Evolutionary conservation across 2,329 filamentous ascomycete species (phyloP).

Genomic region (Lecanicillium sp.): DNA sequence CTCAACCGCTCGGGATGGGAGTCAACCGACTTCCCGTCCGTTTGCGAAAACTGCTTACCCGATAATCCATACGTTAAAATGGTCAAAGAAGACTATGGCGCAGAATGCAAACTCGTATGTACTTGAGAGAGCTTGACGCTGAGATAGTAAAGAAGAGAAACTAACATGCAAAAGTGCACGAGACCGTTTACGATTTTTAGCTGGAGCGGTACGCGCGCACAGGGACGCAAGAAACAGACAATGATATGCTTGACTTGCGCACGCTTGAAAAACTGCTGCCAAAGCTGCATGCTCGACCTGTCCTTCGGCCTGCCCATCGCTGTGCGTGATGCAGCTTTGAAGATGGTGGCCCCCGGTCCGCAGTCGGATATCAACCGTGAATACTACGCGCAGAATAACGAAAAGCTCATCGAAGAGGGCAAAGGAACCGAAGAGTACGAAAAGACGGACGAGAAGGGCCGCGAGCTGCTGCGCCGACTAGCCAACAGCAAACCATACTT

Average conservation of each 20-base stretch:
- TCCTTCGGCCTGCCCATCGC: conserved; percentile 93
- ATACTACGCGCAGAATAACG: conserved; percentile 96
- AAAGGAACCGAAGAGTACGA: conserved; percentile 83
- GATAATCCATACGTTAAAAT: conserved; percentile 98
- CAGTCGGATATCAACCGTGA: conserved; percentile 90
- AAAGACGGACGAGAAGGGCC: conserved; percentile 93
- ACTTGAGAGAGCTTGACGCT: background rate
- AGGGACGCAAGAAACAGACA: conserved; percentile 81
- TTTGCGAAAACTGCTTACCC: conserved; percentile 87
- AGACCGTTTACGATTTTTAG: conserved; percentile 92
- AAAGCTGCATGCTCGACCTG: conserved; percentile 97
- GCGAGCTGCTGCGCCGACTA: conserved; percentile 74
- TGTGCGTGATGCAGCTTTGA: conserved; percentile 89
- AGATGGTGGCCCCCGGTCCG: conserved; percentile 94
- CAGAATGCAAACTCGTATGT: conserved; percentile 63
- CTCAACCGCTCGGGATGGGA: conserved; percentile 95
- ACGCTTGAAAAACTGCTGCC: conserved; percentile 95
- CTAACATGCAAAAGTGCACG: conserved; percentile 51
- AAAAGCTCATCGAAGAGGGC: conserved; percentile 90
- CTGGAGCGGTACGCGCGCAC: conserved; percentile 87
- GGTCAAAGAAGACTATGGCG: conserved; percentile 94
- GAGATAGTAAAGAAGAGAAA: background rate
- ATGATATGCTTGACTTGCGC: conserved; percentile 96
- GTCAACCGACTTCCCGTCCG: conserved; percentile 80
- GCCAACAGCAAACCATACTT: conserved; percentile 95